Evolutionary conservation across 164 flowering plant species (phyloP), one percentile per base, ranked within the genome.

Genomic region (Buxus sempervirens): DNA sequence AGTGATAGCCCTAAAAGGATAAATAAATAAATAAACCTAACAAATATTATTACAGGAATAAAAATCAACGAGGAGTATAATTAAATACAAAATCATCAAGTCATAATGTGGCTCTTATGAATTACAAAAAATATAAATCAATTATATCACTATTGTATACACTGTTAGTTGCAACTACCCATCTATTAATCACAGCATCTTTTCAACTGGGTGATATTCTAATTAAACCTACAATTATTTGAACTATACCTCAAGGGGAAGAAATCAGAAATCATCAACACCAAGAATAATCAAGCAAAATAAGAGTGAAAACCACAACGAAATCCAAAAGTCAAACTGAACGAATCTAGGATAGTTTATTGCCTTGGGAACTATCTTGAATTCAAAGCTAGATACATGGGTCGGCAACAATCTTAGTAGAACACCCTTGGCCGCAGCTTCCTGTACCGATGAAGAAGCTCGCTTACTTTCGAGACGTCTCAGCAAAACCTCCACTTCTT

Each of bases 361-460:
- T 62, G 87, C 94, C 90, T 83, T 84, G 59, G 91, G 59, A 64
- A 89, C 75, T 45, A 93, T 85, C 75, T 79, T 72, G 71, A 93
- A 84, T 9, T 82, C 75, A 74, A 93, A 93, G 66, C 93, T 87
- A 62, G 84, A 74, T 1, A 77, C n/a, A 79, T 93, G 91, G 67
- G 86, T 62, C 4, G 97, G 97, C 68, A 93, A 79, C 76, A 91
- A 70, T 78, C 97, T 87, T 56, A 63, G 62, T 42, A 93, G 80
- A 49, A 91, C 74, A 41, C 75, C 89, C 60, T 75, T 80, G 14
- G 87, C 96, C 54, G 98, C 96, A 67, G 84, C 73, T 80, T 86
- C 90, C 74, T 91, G 98, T 22, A 78, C 80, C 9, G 83, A 70
- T 1, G 89, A 73, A 59, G 88, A 63, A 32, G 84, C 61, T 45